A percentile compares a stretch with the other conserved stretches of the same genome.
phyloP scores from a whole-genome alignment of 2,329 filamentous ascomycete genomes.

The Tolypocladium inflatum region DNA sequence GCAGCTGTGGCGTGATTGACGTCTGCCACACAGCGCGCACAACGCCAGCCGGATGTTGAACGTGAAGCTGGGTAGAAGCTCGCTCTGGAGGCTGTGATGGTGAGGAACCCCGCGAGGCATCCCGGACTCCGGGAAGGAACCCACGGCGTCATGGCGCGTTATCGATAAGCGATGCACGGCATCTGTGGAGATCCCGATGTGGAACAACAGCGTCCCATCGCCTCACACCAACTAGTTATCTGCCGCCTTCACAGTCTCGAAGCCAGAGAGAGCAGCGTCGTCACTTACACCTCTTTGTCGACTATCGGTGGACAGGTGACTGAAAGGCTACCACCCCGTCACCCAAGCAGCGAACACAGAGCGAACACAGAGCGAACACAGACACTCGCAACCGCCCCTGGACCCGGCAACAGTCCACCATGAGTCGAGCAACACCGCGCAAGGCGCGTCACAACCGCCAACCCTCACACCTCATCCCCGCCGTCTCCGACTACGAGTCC shows the following conservation, averaged over 20 bases:
- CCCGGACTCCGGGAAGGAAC: neutral
- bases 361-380: neutral
- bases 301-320: neutral
- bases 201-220: neutral
- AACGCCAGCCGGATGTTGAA: neutral
- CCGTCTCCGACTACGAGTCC: constrained; percentile 55
- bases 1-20: neutral
- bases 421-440: constrained; percentile 35
- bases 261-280: neutral
- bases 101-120: neutral
- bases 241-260: neutral
- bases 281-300: neutral
- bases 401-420: constrained; percentile 10
- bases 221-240: neutral
- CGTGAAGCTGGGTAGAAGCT: neutral
- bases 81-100: neutral
- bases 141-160: constrained; percentile 5
- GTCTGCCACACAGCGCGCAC: neutral
- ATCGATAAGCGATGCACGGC: constrained; percentile 16
- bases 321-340: neutral
- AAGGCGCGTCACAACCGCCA: constrained; percentile 31
- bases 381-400: neutral
- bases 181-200: neutral
- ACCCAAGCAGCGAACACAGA: neutral
- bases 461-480: constrained; percentile 27